Evolutionary conservation across 495 filamentous ascomycete species (phyloP), one percentile per base, ranked within the genome.

Genomic region (Acidomyces sp.): DNA sequence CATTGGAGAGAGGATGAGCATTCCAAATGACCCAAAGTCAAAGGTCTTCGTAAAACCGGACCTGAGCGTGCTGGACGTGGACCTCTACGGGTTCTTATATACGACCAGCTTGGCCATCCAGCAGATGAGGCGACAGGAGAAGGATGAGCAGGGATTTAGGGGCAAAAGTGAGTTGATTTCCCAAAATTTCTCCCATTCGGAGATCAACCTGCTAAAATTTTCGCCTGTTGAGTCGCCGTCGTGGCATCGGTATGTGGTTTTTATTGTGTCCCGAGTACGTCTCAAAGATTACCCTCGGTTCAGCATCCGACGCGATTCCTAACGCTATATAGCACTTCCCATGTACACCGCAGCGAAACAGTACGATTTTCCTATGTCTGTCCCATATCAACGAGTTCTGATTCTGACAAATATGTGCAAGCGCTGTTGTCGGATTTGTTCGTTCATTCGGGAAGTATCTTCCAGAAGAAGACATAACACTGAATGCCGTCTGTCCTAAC

Each of bases 291-390:
- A 6, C 6, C 9, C 12, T 27, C 16, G 9, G 9, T 12, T 10
- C 12, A 9, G 11, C 6, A 7, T 6, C 6, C 10, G 35, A 7
- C 17, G 17, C 11, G 9, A 9, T 16, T n/a, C 23, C 6, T 30
- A 31, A 10, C 18, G 5, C n/a, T 15, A 5, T 32, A 4, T 39
- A 49, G 39, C 50, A 7, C 24, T 53, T 4, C 52, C 52, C 1
- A 45, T 55, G 4, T 55, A 55, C 37, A 55, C 52, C 2, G 41
- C 52, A 24, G 49, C 52, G 4, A 55, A 55, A 25, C 52, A 55
- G 48, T 51, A 43, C 6, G 48, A 26, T 23, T 3, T 15, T 9
- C 29, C 21, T 9, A 18, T 23, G 6, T 24, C 35, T 38, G 21
- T 24, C 11, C 20, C 5, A 12, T 20, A 10, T 12, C 6, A 29